A percentile compares a stretch with the other conserved stretches of the same genome.
Conservation (phyloP, 2,329 filamentous ascomycete species). For the Sphaerulina populicola region DNA sequence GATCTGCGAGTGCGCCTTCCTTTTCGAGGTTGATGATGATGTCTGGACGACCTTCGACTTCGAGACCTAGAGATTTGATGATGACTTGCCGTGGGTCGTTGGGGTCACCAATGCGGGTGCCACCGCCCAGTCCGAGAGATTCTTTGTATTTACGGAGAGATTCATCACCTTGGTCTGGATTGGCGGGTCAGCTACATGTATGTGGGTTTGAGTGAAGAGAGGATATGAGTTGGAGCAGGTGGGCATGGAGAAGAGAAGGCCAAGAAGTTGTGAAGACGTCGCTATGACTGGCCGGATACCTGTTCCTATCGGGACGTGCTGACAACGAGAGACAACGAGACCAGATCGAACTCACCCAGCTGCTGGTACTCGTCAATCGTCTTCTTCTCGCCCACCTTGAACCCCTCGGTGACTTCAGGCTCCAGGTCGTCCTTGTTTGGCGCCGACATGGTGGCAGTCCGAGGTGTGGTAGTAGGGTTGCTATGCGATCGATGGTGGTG, state of each 20-base stretch:
- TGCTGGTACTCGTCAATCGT: slow-evolving; percentile 88
- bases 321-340: too few relatives aligned
- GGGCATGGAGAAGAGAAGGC: neutral
- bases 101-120: slow-evolving; percentile 44
- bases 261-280: too few relatives aligned
- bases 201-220: neutral
- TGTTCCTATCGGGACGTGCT: neutral
- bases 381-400: slow-evolving; percentile 99
- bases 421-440: slow-evolving; percentile 65
- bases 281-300: neutral
- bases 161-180: slow-evolving; percentile 67
- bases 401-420: slow-evolving; percentile 83
- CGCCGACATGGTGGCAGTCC: slow-evolving; percentile 29
- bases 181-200: neutral
- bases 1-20: slow-evolving; percentile 61
- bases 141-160: slow-evolving; percentile 96
- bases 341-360: slow-evolving; percentile 48
- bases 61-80: slow-evolving; percentile 82
- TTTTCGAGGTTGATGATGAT: slow-evolving; percentile 80
- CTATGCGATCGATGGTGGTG: neutral
- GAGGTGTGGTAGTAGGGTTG: neutral
- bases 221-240: neutral
- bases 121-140: slow-evolving; percentile 73
- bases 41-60: slow-evolving; percentile 68
- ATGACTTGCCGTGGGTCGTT: slow-evolving; percentile 85